Base-by-base conservation (phyloP, 2,329 filamentous ascomycete genomes). In the Dendryphion nanum region DNA sequence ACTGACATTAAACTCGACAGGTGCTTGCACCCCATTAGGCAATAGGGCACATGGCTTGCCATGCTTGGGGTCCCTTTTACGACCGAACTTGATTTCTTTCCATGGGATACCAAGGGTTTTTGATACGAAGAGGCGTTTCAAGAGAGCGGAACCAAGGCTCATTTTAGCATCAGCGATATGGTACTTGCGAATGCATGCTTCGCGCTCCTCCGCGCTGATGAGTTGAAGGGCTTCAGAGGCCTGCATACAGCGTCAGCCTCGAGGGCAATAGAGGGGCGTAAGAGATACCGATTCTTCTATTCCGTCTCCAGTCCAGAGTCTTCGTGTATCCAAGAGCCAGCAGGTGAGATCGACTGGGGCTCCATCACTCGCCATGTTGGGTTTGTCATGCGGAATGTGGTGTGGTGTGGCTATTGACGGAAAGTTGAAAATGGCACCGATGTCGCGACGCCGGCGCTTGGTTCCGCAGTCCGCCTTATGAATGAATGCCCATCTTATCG, bases 151-250 rank as follows among this genome's bases (percentile, higher is more conserved):
- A 17, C 69, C 83, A 29, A 91, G 74, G 33, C 78, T 77, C 76
- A 89, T 84, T 59, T 85, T 85, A 37, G 86, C 86, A 66, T 90
- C 86, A 57, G 77, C 73, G 51, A 83, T 70, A 61, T 83, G 79
- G 67, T 80, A 78, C 67, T 80, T 87, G 40, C 72, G 72, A 6
- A 82, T 72, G 20, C 83, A 76, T 12, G 67, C 64, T 35, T 74
- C 61, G 44, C 76, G 77, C 59, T 89, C 84, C 7, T 76, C 66
- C 1, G 66, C 51, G 29, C 63, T 67, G 44, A 76, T 55, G 14
- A 74, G 52, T 1, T 51, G 30, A 39, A 76, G 60, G 8, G 64
- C 67, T 42, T 70, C 63, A 30, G 66, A 48, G 7, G 72, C 73
- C 68, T 71, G 42, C 32, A 24, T 12, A 35, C 16, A 13, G 19